Conservation (phyloP, 148 eudicot genomes). For the Gaultheria prostrata region DNA sequence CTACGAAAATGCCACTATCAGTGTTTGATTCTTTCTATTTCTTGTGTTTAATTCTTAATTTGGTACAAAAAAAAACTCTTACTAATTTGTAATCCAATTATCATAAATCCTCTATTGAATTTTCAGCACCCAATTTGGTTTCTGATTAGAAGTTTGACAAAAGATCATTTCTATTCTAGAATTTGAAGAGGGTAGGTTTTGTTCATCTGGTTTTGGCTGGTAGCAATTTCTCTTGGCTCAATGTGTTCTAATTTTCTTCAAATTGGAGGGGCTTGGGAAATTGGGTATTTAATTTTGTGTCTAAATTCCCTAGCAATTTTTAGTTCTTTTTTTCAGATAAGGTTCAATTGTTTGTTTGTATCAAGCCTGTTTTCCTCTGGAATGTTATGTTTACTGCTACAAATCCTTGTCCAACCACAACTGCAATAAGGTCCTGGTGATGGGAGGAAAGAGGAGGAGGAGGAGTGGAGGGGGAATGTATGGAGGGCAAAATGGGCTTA, state of each 20-base stretch:
- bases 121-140: too few relatives aligned
- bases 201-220: background rate
- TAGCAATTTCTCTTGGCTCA: background rate
- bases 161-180: background rate
- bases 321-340: too few relatives aligned
- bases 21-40: conserved; percentile 36
- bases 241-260: background rate
- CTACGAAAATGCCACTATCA: conserved; percentile 72
- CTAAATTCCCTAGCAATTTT: too few relatives aligned
- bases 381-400: conserved; percentile 79
- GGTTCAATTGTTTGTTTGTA: too few relatives aligned
- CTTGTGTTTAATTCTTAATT: background rate
- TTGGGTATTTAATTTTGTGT: too few relatives aligned
- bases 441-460: too few relatives aligned
- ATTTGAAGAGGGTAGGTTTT: background rate
- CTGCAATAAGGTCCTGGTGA: conserved; percentile 24
- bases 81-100: too few relatives aligned
- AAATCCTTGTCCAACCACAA: conserved; percentile 73
- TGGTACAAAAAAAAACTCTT: too few relatives aligned
- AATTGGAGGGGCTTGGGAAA: conserved; percentile 81
- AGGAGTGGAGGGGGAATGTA: too few relatives aligned
- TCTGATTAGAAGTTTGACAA: background rate
- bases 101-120: too few relatives aligned
- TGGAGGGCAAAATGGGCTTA: too few relatives aligned
- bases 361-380: conserved; percentile 51